These are phyloP conservation scores for Poa annua DNA, from an alignment of 176 grass and related monocot species.

Conservation along the genomic window DNA sequence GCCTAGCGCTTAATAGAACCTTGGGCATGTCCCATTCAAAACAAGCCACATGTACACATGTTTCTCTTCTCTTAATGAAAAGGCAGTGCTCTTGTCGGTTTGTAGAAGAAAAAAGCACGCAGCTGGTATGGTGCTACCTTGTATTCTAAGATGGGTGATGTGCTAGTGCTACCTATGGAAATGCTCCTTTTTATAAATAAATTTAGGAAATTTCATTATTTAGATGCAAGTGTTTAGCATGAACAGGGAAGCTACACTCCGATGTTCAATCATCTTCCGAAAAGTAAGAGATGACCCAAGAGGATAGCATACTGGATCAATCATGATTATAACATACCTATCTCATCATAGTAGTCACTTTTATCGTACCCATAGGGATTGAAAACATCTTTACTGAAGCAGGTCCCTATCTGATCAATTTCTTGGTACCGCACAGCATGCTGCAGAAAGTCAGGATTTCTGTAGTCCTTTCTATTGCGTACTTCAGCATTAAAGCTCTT, in stretches of 20 bases:
- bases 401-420: constrained; percentile 92
- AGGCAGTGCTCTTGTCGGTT: too few relatives aligned
- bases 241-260: constrained; percentile 4
- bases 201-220: not conserved
- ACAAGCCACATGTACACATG: too few relatives aligned
- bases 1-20: too few relatives aligned
- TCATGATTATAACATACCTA: constrained; percentile 54
- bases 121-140: not conserved
- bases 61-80: too few relatives aligned
- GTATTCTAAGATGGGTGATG: not conserved
- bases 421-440: constrained; percentile 99
- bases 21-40: too few relatives aligned
- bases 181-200: too few relatives aligned
- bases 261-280: constrained; percentile 13
- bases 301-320: constrained; percentile 33
- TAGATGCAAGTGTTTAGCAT: constrained; percentile 13
- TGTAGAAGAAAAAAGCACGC: not conserved
- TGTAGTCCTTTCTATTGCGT: constrained; percentile 92
- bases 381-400: constrained; percentile 96
- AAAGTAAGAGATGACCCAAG: not conserved
- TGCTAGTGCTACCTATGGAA: too few relatives aligned
- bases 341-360: constrained; percentile 86
- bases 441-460: constrained; percentile 95
- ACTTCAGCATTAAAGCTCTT: constrained; percentile 99
- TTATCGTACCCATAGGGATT: constrained; percentile 85